Percentiles rank a stretch among this genome's conserved stretches.
phyloP scores from a whole-genome alignment of 257 asterid species.

The Marsdenia floribunda region DNA sequence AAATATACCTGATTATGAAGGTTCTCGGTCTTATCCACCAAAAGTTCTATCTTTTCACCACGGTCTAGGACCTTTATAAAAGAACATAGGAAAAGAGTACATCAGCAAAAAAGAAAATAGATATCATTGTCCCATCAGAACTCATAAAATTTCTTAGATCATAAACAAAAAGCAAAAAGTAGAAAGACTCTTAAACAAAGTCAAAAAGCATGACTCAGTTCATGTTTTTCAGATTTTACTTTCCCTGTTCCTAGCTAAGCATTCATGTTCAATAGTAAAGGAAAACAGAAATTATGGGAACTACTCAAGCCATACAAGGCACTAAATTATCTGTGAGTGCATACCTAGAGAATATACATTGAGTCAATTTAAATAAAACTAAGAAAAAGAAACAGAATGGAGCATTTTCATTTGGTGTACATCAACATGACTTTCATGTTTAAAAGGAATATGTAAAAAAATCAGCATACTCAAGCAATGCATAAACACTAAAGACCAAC shows the following conservation, averaged over 20 bases:
- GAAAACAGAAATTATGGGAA: too few species aligned
- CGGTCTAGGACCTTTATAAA: slow-evolving; percentile 77
- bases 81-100: slow-evolving; percentile 33
- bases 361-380: neutral
- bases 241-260: neutral
- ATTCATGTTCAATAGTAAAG: neutral
- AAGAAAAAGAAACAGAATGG: neutral
- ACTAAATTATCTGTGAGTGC: neutral
- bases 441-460: neutral
- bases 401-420: neutral
- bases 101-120: neutral
- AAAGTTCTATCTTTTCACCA: slow-evolving; percentile 86
- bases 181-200: neutral
- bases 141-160: neutral
- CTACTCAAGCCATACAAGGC: neutral
- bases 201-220: neutral
- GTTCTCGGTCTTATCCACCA: slow-evolving; percentile 89
- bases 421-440: neutral
- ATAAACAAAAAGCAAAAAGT: neutral
- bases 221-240: neutral
- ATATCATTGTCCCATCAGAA: neutral
- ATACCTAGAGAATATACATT: neutral
- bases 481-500: neutral
- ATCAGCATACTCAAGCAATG: neutral
- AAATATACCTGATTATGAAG: slow-evolving; percentile 65